Base-by-base conservation (phyloP, 176 grass and related monocot genomes). In the Carex myosuroides region DNA sequence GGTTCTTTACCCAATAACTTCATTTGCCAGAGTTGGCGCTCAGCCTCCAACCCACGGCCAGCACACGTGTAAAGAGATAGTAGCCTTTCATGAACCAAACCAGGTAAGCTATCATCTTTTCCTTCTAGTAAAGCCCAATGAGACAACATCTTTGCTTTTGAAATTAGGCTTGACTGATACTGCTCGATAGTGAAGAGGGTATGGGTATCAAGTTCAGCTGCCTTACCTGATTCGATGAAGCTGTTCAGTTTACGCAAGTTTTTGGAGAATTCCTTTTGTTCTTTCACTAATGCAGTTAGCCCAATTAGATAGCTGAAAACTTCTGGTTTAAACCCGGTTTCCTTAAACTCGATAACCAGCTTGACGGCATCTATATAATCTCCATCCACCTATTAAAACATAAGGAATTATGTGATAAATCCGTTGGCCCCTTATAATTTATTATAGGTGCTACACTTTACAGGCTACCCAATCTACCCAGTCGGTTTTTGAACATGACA, bases 251-350 rank as follows among this genome's bases (percentile, higher is more conserved):
- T 94, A 10, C 91, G 84, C 18, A 98, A 82, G 65, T 88, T 81
- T 70, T 98, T 98, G 20, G 95, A 94, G 79, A 98, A 98, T 80
- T 93, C 92, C 54, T 93, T 98, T 86, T 94, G 92, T 86, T 98
- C 92, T 88, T 98, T 94, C 65, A 98, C 95, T 81, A 98, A 89
- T 57, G 95, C 92, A 70, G 92, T 98, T 79, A 94, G 87, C 30
- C 89, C 92, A 61, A 98, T 93, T 52, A 98, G 73, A 86, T 94
- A 98, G 87, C 92, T 91, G 81, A 94, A 98, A n/a, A 94, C 87
- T 88, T 94, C 95, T 14, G 89, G 92, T 37, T 91, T 93, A 13
- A 94, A 80, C 18, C 84, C 86, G 63, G 59, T 86, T 84, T 93
- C 92, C 84, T 94, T 94, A 82, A 98, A 94, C 71, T 98, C 89